Base-by-base conservation (phyloP, 225 moss, liverwort and hornwort species). In the Pseudisothecium myosuroides region DNA sequence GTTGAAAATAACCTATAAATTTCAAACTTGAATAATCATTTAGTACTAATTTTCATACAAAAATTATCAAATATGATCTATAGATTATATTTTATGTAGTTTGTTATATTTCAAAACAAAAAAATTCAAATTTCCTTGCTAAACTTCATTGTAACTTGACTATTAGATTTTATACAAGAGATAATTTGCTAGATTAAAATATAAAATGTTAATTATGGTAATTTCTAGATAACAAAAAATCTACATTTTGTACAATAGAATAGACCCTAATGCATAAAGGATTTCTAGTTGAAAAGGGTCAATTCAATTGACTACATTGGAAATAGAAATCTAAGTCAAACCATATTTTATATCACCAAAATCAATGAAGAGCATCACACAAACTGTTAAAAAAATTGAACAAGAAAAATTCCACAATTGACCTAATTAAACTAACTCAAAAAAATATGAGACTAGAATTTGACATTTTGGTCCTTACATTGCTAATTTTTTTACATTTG, bases 241-340 rank as follows among this genome's bases (percentile, higher is more conserved):
- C 5, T 5, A 36, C 36, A 1, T 17, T 21, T 21, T 5, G 9
- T 52, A 52, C 1, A 21, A 0, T 14, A 5, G 3, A 54, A 3
- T 23, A 54, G 3, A 8, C 5, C 5, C 24, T 22, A 54, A 15
- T 77, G 1, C 3, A 14, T 1, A 22, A 22, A 52, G 1, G 6
- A 23, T 54, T 36, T 1, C 0, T 77, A 0, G 0, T 24, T 55
- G 15, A 55, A n/a, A n/a, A 16, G 1, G 2, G 1, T 14, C 9
- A 36, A 8, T 23, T 76, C 2, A 13, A 22, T 34, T 34, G 8
- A 3, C 31, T 5, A 21, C 2, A 52, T 12, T 21, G 5, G 20
- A 2, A 50, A 9, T 54, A 37, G 47, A 34, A 50, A 29, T 14
- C 0, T 1, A 36, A 0, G 8, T 36, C 2, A 14, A 3, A 52